These are phyloP conservation scores for Beta corolliflora DNA, from an alignment of 179 eudicot species.

Conservation along the genomic window DNA sequence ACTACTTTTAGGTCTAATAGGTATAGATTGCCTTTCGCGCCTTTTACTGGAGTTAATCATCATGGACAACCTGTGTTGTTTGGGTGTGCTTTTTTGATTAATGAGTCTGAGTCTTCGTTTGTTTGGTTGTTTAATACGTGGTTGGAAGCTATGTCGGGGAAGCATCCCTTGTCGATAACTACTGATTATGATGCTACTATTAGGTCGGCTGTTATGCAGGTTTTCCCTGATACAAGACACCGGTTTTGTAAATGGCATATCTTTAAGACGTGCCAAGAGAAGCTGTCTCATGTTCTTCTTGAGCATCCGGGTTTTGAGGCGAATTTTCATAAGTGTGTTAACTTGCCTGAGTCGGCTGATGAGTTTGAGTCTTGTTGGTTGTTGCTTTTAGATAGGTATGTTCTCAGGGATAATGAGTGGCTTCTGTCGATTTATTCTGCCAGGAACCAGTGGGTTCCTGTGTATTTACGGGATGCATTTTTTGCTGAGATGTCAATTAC, in stretches of 20 bases:
- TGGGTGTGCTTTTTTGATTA: constrained; percentile 65
- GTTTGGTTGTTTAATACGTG: constrained; percentile 67
- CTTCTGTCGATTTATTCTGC: constrained; percentile 50
- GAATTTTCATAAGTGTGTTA: constrained; percentile 71
- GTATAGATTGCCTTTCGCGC: constrained; percentile 66
- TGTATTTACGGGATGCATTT: constrained; percentile 57
- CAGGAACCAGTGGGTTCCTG: constrained; percentile 73
- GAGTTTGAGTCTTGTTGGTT: constrained; percentile 74
- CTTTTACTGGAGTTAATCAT: constrained; percentile 65
- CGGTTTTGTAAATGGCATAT: constrained; percentile 74
- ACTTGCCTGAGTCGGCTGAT: constrained; percentile 56
- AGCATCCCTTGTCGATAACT: constrained; percentile 51
- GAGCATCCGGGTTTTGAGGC: constrained; percentile 56
- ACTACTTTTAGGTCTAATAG: constrained; percentile 66
- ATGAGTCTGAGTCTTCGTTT: constrained; percentile 61
- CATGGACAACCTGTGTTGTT: constrained; percentile 72
- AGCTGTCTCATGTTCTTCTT: constrained; percentile 53
- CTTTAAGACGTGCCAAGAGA: constrained; percentile 68
- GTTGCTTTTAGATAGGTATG: constrained; percentile 60
- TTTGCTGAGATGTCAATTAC: constrained; percentile 66
- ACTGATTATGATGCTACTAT: constrained; percentile 62
- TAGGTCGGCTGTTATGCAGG: constrained; percentile 56
- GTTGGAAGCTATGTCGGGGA: constrained; percentile 65
- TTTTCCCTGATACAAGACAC: constrained; percentile 59
- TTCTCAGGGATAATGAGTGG: constrained; percentile 67